A percentile compares a stretch with the other conserved stretches of the same genome.
Evolutionary conservation across 768 basidiomycete species (phyloP).

Genomic region (Hortiboletus flavorubellus): DNA sequence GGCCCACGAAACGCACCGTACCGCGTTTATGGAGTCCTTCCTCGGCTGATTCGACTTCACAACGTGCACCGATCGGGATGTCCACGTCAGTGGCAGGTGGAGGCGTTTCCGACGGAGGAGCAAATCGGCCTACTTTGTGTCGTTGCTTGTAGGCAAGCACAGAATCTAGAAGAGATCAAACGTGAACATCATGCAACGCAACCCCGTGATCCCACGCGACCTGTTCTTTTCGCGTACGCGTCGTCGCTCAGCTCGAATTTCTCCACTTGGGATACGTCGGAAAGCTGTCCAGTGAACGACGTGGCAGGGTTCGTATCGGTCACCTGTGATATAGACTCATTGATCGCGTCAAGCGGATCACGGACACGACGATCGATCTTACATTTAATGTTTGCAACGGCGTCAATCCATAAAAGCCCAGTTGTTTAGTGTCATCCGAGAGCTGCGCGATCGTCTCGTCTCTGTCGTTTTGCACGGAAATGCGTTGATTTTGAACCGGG

Average conservation of each 20-base stretch:
- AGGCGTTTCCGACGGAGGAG: slow-evolving; percentile 44
- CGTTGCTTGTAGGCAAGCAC: slow-evolving; percentile 87
- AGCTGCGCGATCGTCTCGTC: slow-evolving; percentile 50
- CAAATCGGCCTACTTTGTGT: slow-evolving; percentile 87
- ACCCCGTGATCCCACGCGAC: slow-evolving; percentile 37
- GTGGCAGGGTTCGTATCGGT: slow-evolving; percentile 69
- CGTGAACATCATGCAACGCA: neutral
- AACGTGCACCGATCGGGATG: slow-evolving; percentile 70
- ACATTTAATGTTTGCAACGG: slow-evolving; percentile 85
- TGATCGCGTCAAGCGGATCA: neutral
- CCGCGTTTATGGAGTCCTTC: slow-evolving; percentile 75
- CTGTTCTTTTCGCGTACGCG: slow-evolving; percentile 78
- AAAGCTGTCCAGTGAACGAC: slow-evolving; percentile 78
- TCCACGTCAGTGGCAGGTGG: slow-evolving; percentile 34
- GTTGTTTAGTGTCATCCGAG: slow-evolving; percentile 59
- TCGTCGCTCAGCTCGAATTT: slow-evolving; percentile 87
- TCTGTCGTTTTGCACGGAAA: slow-evolving; percentile 61
- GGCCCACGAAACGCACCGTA: slow-evolving; percentile 80
- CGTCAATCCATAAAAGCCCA: slow-evolving; percentile 71
- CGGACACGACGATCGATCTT: slow-evolving; percentile 16
- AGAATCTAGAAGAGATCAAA: slow-evolving; percentile 53
- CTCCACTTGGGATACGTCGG: slow-evolving; percentile 82
- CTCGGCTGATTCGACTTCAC: slow-evolving; percentile 74
- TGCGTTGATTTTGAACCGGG: slow-evolving; percentile 63
- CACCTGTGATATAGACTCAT: slow-evolving; percentile 46